A percentile compares a stretch with the other conserved stretches of the same genome.
Conservation (phyloP, 495 filamentous ascomycete species). For the Lepraria neglecta region DNA sequence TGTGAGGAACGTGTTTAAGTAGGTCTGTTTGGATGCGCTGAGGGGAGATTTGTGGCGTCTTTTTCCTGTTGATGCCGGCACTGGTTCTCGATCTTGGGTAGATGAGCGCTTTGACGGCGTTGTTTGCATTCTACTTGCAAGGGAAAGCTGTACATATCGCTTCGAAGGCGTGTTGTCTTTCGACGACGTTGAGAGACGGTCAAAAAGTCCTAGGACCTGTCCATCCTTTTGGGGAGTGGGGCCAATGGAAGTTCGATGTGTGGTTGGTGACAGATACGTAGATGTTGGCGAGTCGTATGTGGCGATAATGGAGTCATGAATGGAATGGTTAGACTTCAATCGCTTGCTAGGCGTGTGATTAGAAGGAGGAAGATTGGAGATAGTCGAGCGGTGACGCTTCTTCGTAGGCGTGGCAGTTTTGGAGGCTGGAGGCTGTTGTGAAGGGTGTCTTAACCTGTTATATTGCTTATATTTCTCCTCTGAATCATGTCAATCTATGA, state of each 20-base stretch:
- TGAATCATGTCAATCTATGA: conserved; percentile 31
- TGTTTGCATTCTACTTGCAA: conserved; percentile 1
- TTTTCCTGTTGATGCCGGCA: background rate
- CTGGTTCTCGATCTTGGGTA: background rate
- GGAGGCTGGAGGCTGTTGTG: conserved; percentile 39
- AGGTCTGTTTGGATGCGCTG: background rate
- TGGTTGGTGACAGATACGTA: conserved; percentile 17
- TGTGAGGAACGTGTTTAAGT: conserved; percentile 10
- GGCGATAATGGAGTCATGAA: conserved; percentile 15
- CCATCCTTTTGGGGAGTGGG: conserved; percentile 84
- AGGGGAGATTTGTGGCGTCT: background rate
- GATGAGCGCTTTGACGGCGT: conserved; percentile 21
- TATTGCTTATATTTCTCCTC: conserved; percentile 91
- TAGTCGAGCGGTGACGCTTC: conserved; percentile 35
- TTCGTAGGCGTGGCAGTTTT: conserved; percentile 42
- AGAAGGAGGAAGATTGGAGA: conserved; percentile 52
- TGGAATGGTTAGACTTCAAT: conserved; percentile 14
- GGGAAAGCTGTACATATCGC: background rate
- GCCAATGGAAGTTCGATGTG: conserved; percentile 26
- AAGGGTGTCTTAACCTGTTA: conserved; percentile 57
- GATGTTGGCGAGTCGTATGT: conserved; percentile 16
- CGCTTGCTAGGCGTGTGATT: conserved; percentile 41
- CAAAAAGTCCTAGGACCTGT: conserved; percentile 82
- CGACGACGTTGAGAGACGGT: conserved; percentile 52
- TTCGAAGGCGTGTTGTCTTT: conserved; percentile 38